These are phyloP conservation scores for Solanum neorickii DNA, from an alignment of 257 asterid species.

Conservation along the genomic window DNA sequence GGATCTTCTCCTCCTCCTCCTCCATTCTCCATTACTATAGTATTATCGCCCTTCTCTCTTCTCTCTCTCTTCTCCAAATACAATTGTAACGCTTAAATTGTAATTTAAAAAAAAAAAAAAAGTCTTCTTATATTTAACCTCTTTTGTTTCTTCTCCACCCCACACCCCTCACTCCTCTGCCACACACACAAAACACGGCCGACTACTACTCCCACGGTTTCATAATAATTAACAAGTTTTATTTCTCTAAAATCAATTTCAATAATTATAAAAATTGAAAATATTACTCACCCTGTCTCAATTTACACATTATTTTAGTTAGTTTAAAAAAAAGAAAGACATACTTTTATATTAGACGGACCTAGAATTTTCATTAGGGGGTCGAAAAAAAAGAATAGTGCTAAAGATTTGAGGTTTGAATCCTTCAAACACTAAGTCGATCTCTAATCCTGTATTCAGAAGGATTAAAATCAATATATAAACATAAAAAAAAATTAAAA, in stretches of 20 bases:
- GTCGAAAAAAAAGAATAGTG: too few relatives aligned
- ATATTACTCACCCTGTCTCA: too few relatives aligned
- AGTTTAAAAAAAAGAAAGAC: too few relatives aligned
- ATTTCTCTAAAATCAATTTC: background rate
- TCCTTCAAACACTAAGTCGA: too few relatives aligned
- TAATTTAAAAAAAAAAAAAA: background rate
- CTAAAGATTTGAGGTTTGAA: too few relatives aligned
- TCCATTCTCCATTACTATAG: background rate
- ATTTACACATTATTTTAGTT: too few relatives aligned
- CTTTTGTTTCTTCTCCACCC: background rate
- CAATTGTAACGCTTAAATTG: background rate
- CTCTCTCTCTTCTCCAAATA: background rate
- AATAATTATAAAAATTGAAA: too few relatives aligned
- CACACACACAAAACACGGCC: background rate
- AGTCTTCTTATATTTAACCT: background rate
- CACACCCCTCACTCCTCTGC: background rate
- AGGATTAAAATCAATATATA: too few relatives aligned
- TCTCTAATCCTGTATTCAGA: too few relatives aligned
- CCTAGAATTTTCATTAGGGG: fast-evolving
- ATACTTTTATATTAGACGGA: too few relatives aligned
- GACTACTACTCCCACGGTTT: background rate
- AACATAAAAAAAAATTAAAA: too few relatives aligned
- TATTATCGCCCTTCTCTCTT: background rate
- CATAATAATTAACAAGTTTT: background rate
- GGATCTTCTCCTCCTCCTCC: background rate